Conservation (phyloP, 106 monocot species). For the Narthecium ossifragum region DNA sequence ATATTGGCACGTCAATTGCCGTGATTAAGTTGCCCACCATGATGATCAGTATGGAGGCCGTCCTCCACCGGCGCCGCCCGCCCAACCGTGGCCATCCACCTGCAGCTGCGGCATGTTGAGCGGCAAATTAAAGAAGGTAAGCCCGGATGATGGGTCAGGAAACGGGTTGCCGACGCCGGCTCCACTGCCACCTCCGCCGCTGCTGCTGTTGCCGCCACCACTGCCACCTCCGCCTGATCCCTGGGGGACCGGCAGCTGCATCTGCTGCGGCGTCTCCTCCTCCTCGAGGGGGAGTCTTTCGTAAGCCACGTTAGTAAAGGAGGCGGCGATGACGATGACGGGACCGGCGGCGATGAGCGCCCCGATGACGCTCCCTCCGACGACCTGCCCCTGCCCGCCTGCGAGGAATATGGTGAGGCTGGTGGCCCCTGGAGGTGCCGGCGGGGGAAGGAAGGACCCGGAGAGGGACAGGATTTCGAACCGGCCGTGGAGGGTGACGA, state of each 20-base stretch:
- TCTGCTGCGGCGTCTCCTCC: constrained; percentile 32
- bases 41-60: constrained; percentile 22
- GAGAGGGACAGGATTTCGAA: constrained; percentile 49
- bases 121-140: constrained; percentile 47
- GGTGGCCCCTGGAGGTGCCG: constrained; percentile 40
- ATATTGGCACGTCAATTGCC: too few species aligned
- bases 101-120: constrained; percentile 23
- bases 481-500: constrained; percentile 45
- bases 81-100: constrained; percentile 45
- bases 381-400: constrained; percentile 52
- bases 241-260: constrained; percentile 13
- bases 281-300: constrained; percentile 51
- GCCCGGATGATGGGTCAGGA: constrained; percentile 39
- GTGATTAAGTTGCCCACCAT: background rate
- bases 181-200: background rate
- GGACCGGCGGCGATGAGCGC: constrained; percentile 42
- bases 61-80: constrained; percentile 7
- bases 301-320: constrained; percentile 56
- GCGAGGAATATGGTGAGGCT: constrained; percentile 47
- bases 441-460: constrained; percentile 51
- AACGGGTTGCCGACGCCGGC: background rate
- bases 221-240: constrained; percentile 8
- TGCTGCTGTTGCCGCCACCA: constrained; percentile 11
- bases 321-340: constrained; percentile 49
- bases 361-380: constrained; percentile 62